phyloP scores from a whole-genome alignment of 108 stramenopile genomes.

The Cyclotella baltica region DNA sequence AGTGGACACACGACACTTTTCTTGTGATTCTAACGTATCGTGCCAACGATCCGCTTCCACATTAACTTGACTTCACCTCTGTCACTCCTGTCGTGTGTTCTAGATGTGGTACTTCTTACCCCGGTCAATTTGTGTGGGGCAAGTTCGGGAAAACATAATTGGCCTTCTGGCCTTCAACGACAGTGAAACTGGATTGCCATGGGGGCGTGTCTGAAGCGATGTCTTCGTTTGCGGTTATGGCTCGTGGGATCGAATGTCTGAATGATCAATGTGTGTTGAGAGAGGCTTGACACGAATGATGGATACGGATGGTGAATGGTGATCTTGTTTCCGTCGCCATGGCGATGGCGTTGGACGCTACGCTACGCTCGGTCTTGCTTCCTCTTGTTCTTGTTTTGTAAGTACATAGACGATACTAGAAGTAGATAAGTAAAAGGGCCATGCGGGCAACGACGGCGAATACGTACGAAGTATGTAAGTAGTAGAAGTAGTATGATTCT shows the following conservation, averaged over 20 bases:
- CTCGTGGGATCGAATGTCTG: not conserved
- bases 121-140: not conserved
- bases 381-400: too few relatives aligned
- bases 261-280: not conserved
- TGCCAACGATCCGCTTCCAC: too few relatives aligned
- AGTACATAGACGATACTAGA: too few relatives aligned
- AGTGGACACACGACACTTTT: not conserved
- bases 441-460: too few relatives aligned
- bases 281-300: not conserved
- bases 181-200: not conserved
- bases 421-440: too few relatives aligned
- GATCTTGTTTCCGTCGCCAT: too few relatives aligned
- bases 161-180: not conserved
- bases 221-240: not conserved
- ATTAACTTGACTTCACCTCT: not conserved
- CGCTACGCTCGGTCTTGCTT: too few relatives aligned
- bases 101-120: too few relatives aligned
- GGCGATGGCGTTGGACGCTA: too few relatives aligned
- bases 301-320: too few relatives aligned
- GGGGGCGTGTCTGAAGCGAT: not conserved
- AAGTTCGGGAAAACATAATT: not conserved
- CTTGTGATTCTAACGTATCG: not conserved
- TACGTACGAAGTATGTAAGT: too few relatives aligned
- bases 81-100: not conserved
- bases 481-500: too few relatives aligned